Evolutionary conservation across 257 asterid species (phyloP).

Genomic region (Knoxia roxburghii): DNA sequence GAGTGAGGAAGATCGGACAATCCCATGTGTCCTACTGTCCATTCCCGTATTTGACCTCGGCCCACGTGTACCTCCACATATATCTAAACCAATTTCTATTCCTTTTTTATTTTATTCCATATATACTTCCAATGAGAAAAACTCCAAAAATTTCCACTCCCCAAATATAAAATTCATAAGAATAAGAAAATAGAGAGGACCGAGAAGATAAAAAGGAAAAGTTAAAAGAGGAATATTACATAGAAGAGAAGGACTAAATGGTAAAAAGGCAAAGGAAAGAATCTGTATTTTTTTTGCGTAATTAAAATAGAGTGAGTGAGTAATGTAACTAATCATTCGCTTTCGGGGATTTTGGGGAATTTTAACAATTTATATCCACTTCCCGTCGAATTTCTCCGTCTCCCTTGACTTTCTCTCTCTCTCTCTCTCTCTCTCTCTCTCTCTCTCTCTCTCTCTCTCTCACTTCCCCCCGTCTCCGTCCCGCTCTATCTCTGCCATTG

Average conservation of each 20-base stretch:
- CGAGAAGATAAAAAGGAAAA: too few species aligned
- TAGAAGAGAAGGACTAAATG: too few species aligned
- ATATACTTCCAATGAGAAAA: background rate
- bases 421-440: background rate
- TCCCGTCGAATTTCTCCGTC: background rate
- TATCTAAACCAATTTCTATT: background rate
- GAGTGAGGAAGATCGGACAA: background rate
- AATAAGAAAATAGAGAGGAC: too few species aligned
- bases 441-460: slow-evolving; percentile 4
- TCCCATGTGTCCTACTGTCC: slow-evolving; percentile 6
- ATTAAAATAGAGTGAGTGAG: background rate
- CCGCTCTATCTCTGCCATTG: slow-evolving; percentile 11
- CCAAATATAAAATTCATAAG: too few species aligned
- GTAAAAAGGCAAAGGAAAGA: background rate
- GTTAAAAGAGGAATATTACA: too few species aligned
- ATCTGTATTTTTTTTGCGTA: background rate
- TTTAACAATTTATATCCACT: slow-evolving; percentile 13
- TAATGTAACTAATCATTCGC: slow-evolving; percentile 9
- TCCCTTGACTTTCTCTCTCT: background rate
- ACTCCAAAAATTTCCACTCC: too few species aligned
- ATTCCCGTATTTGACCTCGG: slow-evolving; percentile 2
- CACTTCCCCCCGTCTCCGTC: background rate
- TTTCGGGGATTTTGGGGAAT: background rate
- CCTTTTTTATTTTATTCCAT: background rate
- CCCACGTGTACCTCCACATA: background rate